Conservation (phyloP, 345 rosid genomes). For the Rhodamnia rubescens region DNA sequence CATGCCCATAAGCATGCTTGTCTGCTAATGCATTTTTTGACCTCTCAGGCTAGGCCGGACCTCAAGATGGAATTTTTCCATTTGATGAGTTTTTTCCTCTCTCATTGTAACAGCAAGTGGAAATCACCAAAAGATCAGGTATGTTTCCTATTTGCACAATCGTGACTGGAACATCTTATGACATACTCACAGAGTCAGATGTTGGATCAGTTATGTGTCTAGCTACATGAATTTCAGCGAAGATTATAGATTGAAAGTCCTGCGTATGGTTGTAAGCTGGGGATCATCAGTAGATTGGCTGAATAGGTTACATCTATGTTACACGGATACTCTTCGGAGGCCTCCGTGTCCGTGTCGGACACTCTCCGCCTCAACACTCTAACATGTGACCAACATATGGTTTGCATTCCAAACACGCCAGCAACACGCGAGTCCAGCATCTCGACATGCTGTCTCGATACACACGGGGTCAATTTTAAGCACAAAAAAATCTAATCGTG, state of each 20-base stretch:
- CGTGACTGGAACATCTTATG: not conserved
- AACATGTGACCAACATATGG: no score
- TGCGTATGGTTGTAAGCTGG: not conserved
- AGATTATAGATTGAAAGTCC: not conserved
- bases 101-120: constrained; percentile 71
- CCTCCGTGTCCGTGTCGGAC: no score
- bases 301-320: not conserved
- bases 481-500: no score
- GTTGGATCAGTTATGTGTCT: not conserved
- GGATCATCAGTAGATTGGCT: not conserved
- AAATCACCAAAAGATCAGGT: constrained; percentile 58
- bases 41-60: constrained; percentile 58
- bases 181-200: not conserved
- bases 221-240: not conserved
- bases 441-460: no score
- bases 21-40: not conserved
- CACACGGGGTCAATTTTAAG: no score
- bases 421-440: no score
- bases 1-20: not conserved
- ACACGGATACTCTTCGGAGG: no score
- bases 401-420: no score
- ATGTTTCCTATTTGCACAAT: not conserved
- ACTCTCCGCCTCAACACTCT: no score
- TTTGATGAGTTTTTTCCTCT: constrained; percentile 65
- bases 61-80: constrained; percentile 75